A percentile compares a stretch with the other conserved stretches of the same genome.
phyloP scores from a whole-genome alignment of 2,329 filamentous ascomycete species.

The Aspergillus tamarii region DNA sequence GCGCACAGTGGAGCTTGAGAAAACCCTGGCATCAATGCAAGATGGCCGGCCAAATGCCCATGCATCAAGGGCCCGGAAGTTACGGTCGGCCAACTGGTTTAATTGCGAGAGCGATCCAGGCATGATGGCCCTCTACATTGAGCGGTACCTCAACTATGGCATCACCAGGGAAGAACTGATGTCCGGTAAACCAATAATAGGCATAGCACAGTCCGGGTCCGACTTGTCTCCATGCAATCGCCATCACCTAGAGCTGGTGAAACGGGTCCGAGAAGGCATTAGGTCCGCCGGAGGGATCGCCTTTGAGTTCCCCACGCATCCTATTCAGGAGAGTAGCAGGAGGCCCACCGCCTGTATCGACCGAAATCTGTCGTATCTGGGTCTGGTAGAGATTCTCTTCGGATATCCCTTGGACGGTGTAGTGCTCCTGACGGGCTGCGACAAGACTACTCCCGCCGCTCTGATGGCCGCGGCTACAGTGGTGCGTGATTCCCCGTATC shows the following conservation, averaged over 20 bases:
- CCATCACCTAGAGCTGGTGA: slow-evolving; percentile 53
- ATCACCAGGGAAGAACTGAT: slow-evolving; percentile 54
- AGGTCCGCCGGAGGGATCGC: slow-evolving; percentile 53
- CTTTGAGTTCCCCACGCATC: slow-evolving; percentile 57
- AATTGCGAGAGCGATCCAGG: slow-evolving; percentile 46
- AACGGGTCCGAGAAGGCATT: slow-evolving; percentile 56
- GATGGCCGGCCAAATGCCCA: slow-evolving; percentile 15
- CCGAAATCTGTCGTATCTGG: slow-evolving; percentile 54
- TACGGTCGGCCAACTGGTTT: slow-evolving; percentile 52
- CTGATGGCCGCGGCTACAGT: slow-evolving; percentile 58
- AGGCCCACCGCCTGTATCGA: slow-evolving; percentile 55
- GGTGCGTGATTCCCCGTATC: slow-evolving; percentile 28
- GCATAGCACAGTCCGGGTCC: slow-evolving; percentile 57
- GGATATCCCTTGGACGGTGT: slow-evolving; percentile 56
- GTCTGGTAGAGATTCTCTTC: slow-evolving; percentile 53
- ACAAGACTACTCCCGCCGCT: slow-evolving; percentile 57
- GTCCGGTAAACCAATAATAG: slow-evolving; percentile 55
- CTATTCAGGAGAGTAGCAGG: slow-evolving; percentile 54
- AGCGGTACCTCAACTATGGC: slow-evolving; percentile 56
- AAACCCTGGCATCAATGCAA: slow-evolving; percentile 34
- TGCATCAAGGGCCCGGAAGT: slow-evolving; percentile 27
- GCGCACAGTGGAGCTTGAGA: slow-evolving; percentile 43
- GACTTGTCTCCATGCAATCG: slow-evolving; percentile 56
- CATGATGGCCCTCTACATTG: slow-evolving; percentile 53
- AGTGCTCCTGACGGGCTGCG: slow-evolving; percentile 56